A percentile compares a stretch with the other conserved stretches of the same genome.
Conservation (phyloP, 371 early-diverging fungal genomes). For the Rhizopus arrhizus region DNA sequence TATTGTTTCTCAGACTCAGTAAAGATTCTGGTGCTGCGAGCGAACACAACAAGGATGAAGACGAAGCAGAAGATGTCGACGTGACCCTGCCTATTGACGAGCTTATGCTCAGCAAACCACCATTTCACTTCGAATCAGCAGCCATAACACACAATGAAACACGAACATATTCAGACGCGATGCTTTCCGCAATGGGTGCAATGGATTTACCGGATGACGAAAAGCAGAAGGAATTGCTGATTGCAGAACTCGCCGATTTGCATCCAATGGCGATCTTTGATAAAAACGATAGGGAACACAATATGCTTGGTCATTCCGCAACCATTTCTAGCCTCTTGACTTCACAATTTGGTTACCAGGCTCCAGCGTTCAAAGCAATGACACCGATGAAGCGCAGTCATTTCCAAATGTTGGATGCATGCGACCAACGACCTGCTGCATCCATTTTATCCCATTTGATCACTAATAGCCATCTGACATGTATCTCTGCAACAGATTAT, state of each 20-base stretch:
- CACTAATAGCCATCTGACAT: conserved; percentile 2
- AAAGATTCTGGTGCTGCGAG: conserved; percentile 4
- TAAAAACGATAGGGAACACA: conserved; percentile 9
- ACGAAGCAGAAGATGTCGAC: conserved; percentile 1
- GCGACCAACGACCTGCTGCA: conserved; percentile 6
- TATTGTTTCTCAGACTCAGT: conserved; percentile 4
- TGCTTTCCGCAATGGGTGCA: too few relatives aligned
- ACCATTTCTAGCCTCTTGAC: conserved; percentile 7
- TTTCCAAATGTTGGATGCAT: conserved; percentile 7
- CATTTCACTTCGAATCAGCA: too few relatives aligned
- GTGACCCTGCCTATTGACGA: too few relatives aligned
- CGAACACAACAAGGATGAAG: conserved; percentile 6
- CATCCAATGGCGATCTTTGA: conserved; percentile 13
- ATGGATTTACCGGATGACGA: too few relatives aligned
- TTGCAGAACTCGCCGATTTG: conserved; percentile 10
- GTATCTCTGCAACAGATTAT: conserved; percentile 11
- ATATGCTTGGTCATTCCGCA: conserved; percentile 11
- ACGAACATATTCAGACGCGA: too few relatives aligned
- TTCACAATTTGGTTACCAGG: conserved; percentile 10
- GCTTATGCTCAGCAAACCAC: too few relatives aligned
- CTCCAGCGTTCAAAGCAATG: conserved; percentile 8
- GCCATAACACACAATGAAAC: too few relatives aligned
- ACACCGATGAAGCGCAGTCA: conserved; percentile 10
- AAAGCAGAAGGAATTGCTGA: conserved; percentile 9
- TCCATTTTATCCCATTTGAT: conserved; percentile 5